These are phyloP conservation scores for Guyanaporus albipodus DNA, from an alignment of 768 basidiomycete species.

Conservation along the genomic window DNA sequence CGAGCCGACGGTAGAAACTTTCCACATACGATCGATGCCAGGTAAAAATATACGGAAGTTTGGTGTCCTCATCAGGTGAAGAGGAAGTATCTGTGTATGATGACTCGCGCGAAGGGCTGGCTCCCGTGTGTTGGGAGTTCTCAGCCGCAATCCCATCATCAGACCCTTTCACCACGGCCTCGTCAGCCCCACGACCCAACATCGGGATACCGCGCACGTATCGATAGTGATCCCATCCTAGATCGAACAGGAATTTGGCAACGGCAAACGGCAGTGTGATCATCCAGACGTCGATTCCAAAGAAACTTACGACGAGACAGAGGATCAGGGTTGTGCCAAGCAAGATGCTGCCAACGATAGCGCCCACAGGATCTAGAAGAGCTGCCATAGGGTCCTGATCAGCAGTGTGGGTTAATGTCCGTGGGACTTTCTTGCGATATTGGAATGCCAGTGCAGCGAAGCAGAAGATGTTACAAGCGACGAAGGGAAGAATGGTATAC, in stretches of 20 bases:
- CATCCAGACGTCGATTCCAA: conserved; percentile 78
- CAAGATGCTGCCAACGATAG: conserved; percentile 66
- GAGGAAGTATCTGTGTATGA: background rate
- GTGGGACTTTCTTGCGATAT: conserved; percentile 56
- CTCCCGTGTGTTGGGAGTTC: background rate
- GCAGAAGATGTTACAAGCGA: conserved; percentile 63
- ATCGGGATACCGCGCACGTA: conserved; percentile 25
- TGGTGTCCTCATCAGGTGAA: conserved; percentile 1
- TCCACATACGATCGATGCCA: background rate
- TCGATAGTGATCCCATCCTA: conserved; percentile 54
- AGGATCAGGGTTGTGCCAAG: conserved; percentile 66
- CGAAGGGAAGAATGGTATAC: conserved; percentile 78
- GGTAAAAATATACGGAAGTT: background rate
- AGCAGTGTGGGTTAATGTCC: conserved; percentile 35
- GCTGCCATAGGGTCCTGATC: conserved; percentile 53
- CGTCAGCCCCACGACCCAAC: conserved; percentile 4
- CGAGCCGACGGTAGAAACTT: conserved; percentile 7
- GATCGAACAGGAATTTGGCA: conserved; percentile 68
- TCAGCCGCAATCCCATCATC: background rate
- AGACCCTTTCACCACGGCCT: background rate
- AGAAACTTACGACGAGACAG: conserved; percentile 72
- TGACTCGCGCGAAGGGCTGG: background rate
- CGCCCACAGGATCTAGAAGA: conserved; percentile 70
- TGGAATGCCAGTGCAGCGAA: conserved; percentile 54
- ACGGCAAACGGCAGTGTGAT: conserved; percentile 80